Evolutionary conservation across 2,329 filamentous ascomycete genomes (phyloP), one percentile per base, ranked within the genome.

Genomic region (Penicillium sp.): DNA sequence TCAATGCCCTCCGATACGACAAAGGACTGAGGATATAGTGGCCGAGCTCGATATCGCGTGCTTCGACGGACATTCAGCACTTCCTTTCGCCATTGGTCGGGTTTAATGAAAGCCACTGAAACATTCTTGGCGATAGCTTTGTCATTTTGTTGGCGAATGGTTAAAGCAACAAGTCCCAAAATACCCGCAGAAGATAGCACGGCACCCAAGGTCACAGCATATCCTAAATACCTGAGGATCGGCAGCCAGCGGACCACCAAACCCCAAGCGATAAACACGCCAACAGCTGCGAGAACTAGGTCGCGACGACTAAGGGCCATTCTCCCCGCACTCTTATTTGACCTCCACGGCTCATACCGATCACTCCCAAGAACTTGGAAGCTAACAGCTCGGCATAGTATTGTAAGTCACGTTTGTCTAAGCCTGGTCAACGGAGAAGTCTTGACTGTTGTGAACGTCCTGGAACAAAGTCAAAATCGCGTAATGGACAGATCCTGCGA

Each of bases 221-320:
- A 89, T 66, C 89, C 90, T 39, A 90, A 81, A 82, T 89, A 96
- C 72, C 91, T 90, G 62, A 97, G 79, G 56, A 85, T 78, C 29
- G 93, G 91, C 66, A 91, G 79, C 86, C 89, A 95, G 77, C 89
- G 86, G 63, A 90, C 87, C 56, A 88, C 82, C 72, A 92, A 87
- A 59, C 90, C 89, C 93, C 93, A 97, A 70, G 90, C 87, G 71
- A 97, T 79, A 74, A 96, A 78, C 29, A 67, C 72, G 56, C 66
- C 70, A 51, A 73, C 62, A 57, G 72, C 68, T 50, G 76, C 73
- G 55, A 78, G 58, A 51, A 74, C 58, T 49, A 78, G 60, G 64
- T 79, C 71, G 61, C 73, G 75, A 65, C 65, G 71, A 62, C 70
- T 71, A 65, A 78, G 68, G 70, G 70, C 72, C 77, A 80, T 79